Conservation (phyloP, 139 green algal genomes). For the Desmodesmus armatus region DNA sequence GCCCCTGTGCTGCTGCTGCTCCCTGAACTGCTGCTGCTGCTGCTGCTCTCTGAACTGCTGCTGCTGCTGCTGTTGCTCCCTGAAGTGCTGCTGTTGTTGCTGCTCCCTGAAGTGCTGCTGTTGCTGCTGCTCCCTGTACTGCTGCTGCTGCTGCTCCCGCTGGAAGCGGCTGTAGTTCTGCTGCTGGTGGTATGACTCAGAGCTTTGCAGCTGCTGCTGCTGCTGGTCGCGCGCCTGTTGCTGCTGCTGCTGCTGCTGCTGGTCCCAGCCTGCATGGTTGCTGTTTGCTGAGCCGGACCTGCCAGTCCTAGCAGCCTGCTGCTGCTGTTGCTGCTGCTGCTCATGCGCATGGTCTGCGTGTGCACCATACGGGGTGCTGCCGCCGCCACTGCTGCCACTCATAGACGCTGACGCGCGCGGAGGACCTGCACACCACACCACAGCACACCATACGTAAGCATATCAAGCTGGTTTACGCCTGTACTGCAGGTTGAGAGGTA, state of each 20-base stretch:
- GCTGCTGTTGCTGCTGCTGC: not conserved
- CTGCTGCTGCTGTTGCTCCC: not conserved
- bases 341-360: too few relatives aligned
- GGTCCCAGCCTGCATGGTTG: not conserved
- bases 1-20: constrained; percentile 8
- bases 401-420: too few relatives aligned
- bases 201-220: not conserved
- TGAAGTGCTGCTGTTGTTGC: not conserved
- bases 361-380: not conserved
- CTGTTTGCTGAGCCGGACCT: not conserved
- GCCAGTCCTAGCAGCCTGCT: not conserved
- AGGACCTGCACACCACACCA: too few relatives aligned
- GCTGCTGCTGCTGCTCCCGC: constrained; percentile 14
- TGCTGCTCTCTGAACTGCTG: too few relatives aligned
- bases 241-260: constrained; percentile 12
- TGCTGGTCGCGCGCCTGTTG: not conserved
- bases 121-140: constrained; percentile 14
- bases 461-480: too few relatives aligned
- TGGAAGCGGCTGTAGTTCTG: not conserved
- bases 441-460: too few relatives aligned
- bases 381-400: not conserved
- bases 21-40: not conserved
- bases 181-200: not conserved
- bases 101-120: constrained; percentile 9
- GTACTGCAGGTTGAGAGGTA: too few relatives aligned